Evolutionary conservation across 441 rosid genomes (phyloP), one percentile per base, ranked within the genome.

Genomic region (Croton laevigatus): DNA sequence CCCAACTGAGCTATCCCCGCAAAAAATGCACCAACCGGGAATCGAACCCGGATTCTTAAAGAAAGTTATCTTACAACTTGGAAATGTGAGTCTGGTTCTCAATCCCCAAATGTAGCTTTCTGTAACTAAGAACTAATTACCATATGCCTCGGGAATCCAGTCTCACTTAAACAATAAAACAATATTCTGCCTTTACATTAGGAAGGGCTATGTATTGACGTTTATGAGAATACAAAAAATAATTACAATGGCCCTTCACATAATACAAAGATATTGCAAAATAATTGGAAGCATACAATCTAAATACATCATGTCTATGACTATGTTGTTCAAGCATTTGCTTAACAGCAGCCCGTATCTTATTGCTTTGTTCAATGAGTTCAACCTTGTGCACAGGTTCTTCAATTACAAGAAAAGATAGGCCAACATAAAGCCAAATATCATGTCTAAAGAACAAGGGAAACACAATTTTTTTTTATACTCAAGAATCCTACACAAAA

Each of bases 1-100:
- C 97, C 96, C 95, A 85, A 85, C 89, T 86, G 90, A 86, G 91
- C 97, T 86, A 87, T 85, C 91, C 89, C 88, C 87, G 85, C 86
- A 59, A 68, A 59, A 62, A 46, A 66, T 69, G 71, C 87, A 77
- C 80, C 75, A 69, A 20, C 69, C 22, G 2, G 66, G 66, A 81
- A 57, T 62, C 62, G 4, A 32, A 70, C 71, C 64, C 40, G n/a
- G 40, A 49, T 60, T 52, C 36, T 17, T 55, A 42, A 54, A 40
- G 45, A 19, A 46, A 22, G 58, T 40, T 19, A 40, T 5, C 68
- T n/a, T 36, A 10, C 23, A 19, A 53, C 36, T 38, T 52, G 45
- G 36, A 55, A 22, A 0, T 53, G 36, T 37, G 19, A 23, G 37
- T 20, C n/a, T 9, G 27, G 44, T 63, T 19, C n/a, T 10, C 17